Conservation (phyloP, 2,329 filamentous ascomycete genomes). For the Cytospora chrysosperma region DNA sequence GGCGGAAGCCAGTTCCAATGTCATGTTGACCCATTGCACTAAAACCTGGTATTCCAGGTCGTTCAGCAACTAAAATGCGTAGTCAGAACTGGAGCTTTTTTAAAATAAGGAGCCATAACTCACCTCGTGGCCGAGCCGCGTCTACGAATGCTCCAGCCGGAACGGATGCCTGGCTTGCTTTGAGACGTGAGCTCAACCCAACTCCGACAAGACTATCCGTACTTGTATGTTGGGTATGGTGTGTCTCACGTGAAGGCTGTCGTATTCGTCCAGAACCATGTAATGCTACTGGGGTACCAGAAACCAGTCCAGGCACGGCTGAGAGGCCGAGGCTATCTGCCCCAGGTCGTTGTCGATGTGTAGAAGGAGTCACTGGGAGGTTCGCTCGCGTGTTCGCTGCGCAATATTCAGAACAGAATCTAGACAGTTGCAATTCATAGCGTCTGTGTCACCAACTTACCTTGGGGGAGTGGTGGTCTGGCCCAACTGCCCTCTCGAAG, state of each 20-base stretch:
- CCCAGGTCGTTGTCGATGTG: conserved; percentile 31
- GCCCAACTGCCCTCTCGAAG: conserved; percentile 17
- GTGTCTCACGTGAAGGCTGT: conserved; percentile 4
- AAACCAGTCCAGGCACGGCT: conserved; percentile 33
- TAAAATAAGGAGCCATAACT: neutral
- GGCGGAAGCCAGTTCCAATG: neutral
- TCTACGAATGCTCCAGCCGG: conserved; percentile 1
- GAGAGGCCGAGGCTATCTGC: conserved; percentile 30
- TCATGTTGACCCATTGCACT: neutral
- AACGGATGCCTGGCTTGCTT: conserved; percentile 18
- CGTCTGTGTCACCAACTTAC: conserved; percentile 17
- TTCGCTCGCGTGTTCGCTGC: conserved; percentile 26
- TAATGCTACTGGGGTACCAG: conserved; percentile 28
- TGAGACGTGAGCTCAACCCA: conserved; percentile 23
- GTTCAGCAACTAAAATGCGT: conserved; percentile 4
- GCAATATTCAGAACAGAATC: neutral
- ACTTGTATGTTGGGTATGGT: conserved; percentile 8
- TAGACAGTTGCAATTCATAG: too few relatives aligned
- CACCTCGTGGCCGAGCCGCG: conserved; percentile 16
- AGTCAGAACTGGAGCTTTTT: neutral
- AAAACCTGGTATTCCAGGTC: conserved; percentile 3
- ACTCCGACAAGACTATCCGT: conserved; percentile 14
- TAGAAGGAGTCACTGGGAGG: conserved; percentile 36
- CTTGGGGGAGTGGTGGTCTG: conserved; percentile 20
- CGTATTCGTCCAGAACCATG: conserved; percentile 17